Percentiles rank a stretch among this genome's conserved stretches.
These are phyloP conservation scores for Russula emetica DNA, from an alignment of 768 basidiomycete species.

Conservation along the genomic window DNA sequence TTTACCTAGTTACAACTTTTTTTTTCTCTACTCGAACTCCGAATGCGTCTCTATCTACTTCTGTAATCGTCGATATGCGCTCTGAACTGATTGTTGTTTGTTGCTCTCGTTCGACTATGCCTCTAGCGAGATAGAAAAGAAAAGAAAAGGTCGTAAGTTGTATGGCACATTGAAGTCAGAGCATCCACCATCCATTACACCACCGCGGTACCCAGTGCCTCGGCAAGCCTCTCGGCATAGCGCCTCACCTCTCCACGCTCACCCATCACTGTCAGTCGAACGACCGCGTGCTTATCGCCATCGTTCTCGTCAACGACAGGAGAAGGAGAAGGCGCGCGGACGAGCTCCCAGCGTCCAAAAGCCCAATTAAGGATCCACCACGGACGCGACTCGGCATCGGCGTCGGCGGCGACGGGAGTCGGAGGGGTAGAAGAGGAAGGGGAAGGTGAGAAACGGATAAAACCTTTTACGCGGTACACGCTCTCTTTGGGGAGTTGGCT, in stretches of 20 bases:
- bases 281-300: conserved; percentile 33
- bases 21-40: background rate
- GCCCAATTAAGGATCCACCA: conserved; percentile 84
- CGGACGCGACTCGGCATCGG: conserved; percentile 6
- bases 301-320: conserved; percentile 21
- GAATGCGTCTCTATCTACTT: conserved; percentile 13
- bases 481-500: conserved; percentile 55
- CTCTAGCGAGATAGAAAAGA: background rate
- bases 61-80: conserved; percentile 21
- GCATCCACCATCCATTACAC: background rate
- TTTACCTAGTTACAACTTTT: background rate
- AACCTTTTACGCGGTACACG: conserved; percentile 85
- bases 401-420: conserved; percentile 29
- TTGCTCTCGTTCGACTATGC: background rate
- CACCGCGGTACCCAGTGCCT: conserved; percentile 39
- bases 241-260: conserved; percentile 73
- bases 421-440: background rate
- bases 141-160: background rate
- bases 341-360: conserved; percentile 78
- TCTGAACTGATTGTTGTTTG: conserved; percentile 6
- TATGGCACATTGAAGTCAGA: background rate
- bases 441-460: too few relatives aligned
- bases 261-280: conserved; percentile 87
- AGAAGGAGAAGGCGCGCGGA: conserved; percentile 31
- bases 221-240: conserved; percentile 52